phyloP scores from a whole-genome alignment of 2,329 filamentous ascomycete genomes.

The Stagonosporopsis cucurbitacearum region DNA sequence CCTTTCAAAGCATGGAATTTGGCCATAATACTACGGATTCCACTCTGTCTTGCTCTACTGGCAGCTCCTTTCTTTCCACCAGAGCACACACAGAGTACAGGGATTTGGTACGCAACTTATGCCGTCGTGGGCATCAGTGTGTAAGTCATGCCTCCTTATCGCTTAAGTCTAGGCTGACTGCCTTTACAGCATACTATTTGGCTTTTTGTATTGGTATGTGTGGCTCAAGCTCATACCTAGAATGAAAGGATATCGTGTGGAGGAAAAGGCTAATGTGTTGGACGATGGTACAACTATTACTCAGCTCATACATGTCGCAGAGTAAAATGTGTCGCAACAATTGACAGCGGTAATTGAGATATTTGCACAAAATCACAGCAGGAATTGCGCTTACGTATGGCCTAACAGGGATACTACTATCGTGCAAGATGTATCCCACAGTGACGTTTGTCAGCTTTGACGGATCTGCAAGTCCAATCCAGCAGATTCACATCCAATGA shows the following conservation, averaged over 20 bases:
- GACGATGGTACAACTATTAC: slow-evolving; percentile 72
- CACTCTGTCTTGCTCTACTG: slow-evolving; percentile 62
- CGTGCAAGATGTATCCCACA: not conserved
- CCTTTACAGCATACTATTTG: slow-evolving; percentile 60
- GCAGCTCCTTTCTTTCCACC: slow-evolving; percentile 69
- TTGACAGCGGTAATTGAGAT: not conserved
- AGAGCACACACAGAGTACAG: slow-evolving; percentile 23
- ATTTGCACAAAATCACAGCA: slow-evolving; percentile 1
- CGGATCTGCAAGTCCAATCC: not conserved
- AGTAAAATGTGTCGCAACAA: not conserved
- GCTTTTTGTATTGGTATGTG: slow-evolving; percentile 71
- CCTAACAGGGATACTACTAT: not conserved
- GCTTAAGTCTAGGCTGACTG: slow-evolving; percentile 11
- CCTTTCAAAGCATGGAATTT: slow-evolving; percentile 71
- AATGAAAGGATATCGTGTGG: slow-evolving; percentile 65
- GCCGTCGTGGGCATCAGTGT: slow-evolving; percentile 59
- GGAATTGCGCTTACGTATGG: not conserved
- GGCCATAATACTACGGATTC: slow-evolving; percentile 63
- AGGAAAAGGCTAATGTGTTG: slow-evolving; percentile 66
- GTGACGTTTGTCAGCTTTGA: not conserved
- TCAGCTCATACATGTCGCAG: slow-evolving; percentile 54
- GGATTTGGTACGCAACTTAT: slow-evolving; percentile 61
- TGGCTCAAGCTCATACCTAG: slow-evolving; percentile 68
- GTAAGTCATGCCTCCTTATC: slow-evolving; percentile 48
- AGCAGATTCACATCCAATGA: not conserved